Base-by-base conservation (phyloP, 2,329 filamentous ascomycete genomes). In the Paecilomyces sp. region DNA sequence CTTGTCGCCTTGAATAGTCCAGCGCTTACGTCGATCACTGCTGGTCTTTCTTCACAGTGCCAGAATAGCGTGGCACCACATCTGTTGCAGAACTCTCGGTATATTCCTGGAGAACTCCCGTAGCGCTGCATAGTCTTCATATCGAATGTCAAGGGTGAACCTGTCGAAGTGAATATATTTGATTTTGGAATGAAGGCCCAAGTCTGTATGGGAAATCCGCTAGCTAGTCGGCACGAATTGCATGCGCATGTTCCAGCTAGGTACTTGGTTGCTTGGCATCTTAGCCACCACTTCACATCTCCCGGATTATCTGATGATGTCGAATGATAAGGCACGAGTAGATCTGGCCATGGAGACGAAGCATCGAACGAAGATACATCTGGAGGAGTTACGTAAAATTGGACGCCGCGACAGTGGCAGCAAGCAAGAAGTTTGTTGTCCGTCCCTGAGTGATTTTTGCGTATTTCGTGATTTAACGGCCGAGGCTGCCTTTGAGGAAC, bases 51-150 rank as follows among this genome's bases (percentile, higher is more conserved):
- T 3, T 77, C 72, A 57, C 81, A 81, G 65, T 83, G 80, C 82
- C 84, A 89, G 66, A 88, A 89, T 2, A 86, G 78, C 0, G 81
- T 85, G 0, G 88, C 86, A 1, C 87, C 87, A 66, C 88, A 90
- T 0, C 58, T 67, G 1, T 72, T 70, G 67, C 87, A 90, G 66
- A 88, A 89, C 52, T 86, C 83, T 15, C 88, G 80, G 54, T 76
- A 73, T 3, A 85, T 80, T 0, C 78, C 80, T 0, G 75, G 68
- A 6, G 72, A 85, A 25, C 84, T 88, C 15, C 77, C 68, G 67
- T 87, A 87, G 12, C 67, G 74, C 57, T 77, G 78, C 59, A 86
- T 70, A 1, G 80, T 80, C 0, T 77, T 78, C 28, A 72, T 65
- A 0, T 74, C 67, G 2, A 81, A 72, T 12, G 65, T 60, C 3